phyloP scores from a whole-genome alignment of 139 green algal species.

The Spirogloea muscicola region DNA sequence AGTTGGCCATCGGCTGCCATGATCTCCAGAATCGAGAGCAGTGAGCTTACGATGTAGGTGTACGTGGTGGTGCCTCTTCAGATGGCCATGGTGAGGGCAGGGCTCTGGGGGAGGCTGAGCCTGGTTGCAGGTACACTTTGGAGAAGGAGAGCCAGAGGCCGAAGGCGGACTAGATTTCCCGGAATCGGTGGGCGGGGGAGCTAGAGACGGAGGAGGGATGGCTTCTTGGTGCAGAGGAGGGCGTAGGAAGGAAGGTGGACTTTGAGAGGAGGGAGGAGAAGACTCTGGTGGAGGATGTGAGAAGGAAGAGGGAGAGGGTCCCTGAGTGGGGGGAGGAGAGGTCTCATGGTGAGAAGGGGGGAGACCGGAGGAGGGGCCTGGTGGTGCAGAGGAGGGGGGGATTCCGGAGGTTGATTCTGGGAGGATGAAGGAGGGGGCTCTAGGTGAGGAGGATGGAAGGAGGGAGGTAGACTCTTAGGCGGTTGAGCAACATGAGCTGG shows the following conservation, averaged over 20 bases:
- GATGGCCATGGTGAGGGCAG: not conserved
- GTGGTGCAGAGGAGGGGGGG: not conserved
- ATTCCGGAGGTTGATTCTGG: not conserved
- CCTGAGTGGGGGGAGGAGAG: not conserved
- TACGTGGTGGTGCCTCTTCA: too few relatives aligned
- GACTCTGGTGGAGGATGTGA: not conserved
- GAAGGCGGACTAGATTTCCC: not conserved
- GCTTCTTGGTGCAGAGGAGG: too few relatives aligned
- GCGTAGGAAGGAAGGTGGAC: slow-evolving; percentile 2
- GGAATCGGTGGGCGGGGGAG: not conserved
- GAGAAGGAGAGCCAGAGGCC: not conserved
- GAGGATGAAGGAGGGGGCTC: too few relatives aligned
- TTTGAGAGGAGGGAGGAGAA: not conserved
- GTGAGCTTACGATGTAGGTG: not conserved
- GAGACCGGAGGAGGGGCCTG: not conserved
- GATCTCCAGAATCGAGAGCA: not conserved
- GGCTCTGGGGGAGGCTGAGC: not conserved
- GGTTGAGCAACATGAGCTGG: not conserved
- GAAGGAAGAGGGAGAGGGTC: not conserved
- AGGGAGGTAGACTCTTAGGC: not conserved
- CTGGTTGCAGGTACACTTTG: not conserved
- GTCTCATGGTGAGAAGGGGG: not conserved
- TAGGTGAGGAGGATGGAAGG: not conserved
- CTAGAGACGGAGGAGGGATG: not conserved
- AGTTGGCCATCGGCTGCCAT: not conserved